Evolutionary conservation across 495 filamentous ascomycete species (phyloP).

Genomic region (Penicillium desertorum): DNA sequence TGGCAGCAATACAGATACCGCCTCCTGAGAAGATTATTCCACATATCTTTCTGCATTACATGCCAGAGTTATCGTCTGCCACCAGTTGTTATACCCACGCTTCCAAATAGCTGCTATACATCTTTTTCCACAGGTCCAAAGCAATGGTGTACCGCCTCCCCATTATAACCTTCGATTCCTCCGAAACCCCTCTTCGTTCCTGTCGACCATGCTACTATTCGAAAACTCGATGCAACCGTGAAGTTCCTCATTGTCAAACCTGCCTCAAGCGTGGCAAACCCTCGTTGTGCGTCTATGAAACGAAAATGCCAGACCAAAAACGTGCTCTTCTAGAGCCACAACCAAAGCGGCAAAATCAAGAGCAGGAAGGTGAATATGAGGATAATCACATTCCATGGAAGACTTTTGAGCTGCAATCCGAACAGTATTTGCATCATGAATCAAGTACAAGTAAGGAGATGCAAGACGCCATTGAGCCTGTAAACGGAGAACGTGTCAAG

Average conservation of each 20-base stretch:
- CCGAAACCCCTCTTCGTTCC: neutral
- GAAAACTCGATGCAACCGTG: neutral
- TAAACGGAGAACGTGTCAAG: neutral
- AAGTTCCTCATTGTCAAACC: constrained; percentile 2
- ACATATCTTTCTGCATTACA: no score
- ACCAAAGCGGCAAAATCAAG: constrained; percentile 1
- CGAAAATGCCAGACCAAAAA: neutral
- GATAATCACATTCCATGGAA: neutral
- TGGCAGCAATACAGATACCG: no score
- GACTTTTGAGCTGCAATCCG: neutral
- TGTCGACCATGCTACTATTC: neutral
- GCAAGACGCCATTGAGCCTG: neutral
- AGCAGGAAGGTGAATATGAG: neutral
- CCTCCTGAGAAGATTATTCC: no score
- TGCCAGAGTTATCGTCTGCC: no score
- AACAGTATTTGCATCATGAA: neutral
- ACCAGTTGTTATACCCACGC: neutral
- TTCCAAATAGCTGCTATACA: no score
- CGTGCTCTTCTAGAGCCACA: neutral
- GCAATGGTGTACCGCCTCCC: no score
- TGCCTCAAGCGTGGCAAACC: neutral
- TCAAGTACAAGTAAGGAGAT: neutral
- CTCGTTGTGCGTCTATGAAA: neutral
- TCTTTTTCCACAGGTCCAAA: neutral
- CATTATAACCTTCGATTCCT: neutral